These are phyloP conservation scores for Salix udensis DNA, from an alignment of 345 rosid species.

Conservation along the genomic window DNA sequence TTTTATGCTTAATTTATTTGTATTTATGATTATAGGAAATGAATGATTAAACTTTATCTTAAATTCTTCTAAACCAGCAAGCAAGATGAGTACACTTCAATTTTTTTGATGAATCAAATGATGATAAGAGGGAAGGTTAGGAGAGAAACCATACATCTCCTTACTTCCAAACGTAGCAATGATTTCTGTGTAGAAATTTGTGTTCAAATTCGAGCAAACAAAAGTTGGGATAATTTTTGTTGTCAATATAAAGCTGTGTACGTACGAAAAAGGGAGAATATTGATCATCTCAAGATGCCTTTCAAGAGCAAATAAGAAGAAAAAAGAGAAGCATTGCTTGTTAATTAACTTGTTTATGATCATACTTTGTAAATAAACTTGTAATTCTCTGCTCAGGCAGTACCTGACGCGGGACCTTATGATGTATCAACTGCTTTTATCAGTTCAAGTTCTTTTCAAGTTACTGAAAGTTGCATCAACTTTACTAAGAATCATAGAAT, in stretches of 20 bases:
- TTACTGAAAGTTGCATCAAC: conserved; percentile 6
- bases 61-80: neutral
- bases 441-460: neutral
- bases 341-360: neutral
- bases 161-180: neutral
- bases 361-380: neutral
- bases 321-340: neutral
- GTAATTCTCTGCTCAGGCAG: neutral
- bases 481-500: conserved; percentile 18
- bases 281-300: neutral
- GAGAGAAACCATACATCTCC: neutral
- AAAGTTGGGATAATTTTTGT: neutral
- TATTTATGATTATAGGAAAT: neutral
- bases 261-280: neutral
- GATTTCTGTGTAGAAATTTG: neutral
- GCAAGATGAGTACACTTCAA: neutral
- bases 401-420: neutral
- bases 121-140: neutral
- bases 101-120: neutral
- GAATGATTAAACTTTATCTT: neutral
- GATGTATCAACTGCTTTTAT: neutral
- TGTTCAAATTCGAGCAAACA: neutral
- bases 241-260: neutral
- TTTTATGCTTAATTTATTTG: neutral
- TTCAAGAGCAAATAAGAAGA: neutral